Conservation (phyloP, 805 yeast genomes). For the Candida loeiensis region DNA sequence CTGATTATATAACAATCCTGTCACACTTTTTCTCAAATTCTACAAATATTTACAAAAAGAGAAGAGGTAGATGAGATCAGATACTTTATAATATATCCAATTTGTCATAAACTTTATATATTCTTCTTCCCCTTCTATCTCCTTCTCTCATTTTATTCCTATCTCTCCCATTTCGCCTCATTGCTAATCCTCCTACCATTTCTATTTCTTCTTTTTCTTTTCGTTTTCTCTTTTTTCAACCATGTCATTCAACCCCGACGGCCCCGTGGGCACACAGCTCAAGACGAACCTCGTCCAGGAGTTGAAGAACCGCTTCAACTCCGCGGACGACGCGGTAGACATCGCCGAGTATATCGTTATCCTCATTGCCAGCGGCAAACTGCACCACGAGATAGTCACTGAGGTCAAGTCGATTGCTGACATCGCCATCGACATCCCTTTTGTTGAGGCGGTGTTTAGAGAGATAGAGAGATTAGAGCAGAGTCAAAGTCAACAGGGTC, state of each 20-base stretch:
- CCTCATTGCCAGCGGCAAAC: constrained; percentile 64
- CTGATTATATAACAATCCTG: no score
- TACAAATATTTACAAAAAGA: no score
- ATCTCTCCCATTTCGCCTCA: no score
- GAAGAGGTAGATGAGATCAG: no score
- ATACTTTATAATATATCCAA: no score
- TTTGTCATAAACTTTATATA: no score
- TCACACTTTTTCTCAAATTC: no score
- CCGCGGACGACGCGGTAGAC: constrained; percentile 45
- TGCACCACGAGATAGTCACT: constrained; percentile 53
- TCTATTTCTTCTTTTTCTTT: no score
- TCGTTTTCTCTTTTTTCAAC: neutral
- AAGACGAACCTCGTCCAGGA: constrained; percentile 34
- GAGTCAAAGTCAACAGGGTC: constrained; percentile 8
- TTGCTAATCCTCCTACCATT: no score
- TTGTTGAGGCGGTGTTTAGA: constrained; percentile 53
- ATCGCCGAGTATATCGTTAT: constrained; percentile 74
- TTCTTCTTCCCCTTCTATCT: no score
- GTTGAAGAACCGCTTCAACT: constrained; percentile 30
- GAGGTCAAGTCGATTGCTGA: constrained; percentile 64
- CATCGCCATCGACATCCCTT: constrained; percentile 53
- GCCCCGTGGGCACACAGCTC: constrained; percentile 35
- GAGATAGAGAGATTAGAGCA: constrained; percentile 45
- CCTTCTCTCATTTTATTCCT: no score
- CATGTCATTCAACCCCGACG: constrained; percentile 34